Evolutionary conservation across 1,139 yeast genomes (phyloP).

Genomic region (Chernovozyma sophiae-reginae): DNA sequence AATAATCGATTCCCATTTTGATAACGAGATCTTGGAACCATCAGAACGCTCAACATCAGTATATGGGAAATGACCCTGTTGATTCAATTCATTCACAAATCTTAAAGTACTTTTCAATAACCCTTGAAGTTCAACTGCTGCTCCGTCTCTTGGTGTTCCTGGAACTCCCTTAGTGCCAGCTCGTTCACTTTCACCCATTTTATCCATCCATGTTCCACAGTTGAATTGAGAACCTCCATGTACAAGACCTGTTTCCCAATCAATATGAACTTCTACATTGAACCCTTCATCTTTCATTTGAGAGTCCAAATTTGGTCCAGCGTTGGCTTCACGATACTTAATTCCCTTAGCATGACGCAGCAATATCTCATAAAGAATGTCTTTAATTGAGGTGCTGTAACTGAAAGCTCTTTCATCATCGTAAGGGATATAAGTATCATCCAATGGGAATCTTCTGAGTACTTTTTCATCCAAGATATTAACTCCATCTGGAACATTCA

Average conservation of each 20-base stretch:
- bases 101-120: conserved; percentile 77
- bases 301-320: conserved; percentile 81
- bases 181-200: conserved; percentile 89
- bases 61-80: conserved; percentile 52
- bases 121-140: conserved; percentile 91
- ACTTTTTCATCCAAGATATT: conserved; percentile 67
- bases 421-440: conserved; percentile 69
- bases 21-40: conserved; percentile 50
- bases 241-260: conserved; percentile 84
- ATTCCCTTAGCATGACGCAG: conserved; percentile 86
- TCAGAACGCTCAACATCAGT: conserved; percentile 52
- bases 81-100: conserved; percentile 62
- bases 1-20: conserved; percentile 69
- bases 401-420: conserved; percentile 76
- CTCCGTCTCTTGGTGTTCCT: conserved; percentile 97
- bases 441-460: conserved; percentile 81
- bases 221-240: conserved; percentile 91
- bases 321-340: conserved; percentile 89
- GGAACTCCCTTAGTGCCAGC: conserved; percentile 89
- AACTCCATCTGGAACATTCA: conserved; percentile 64
- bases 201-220: conserved; percentile 99
- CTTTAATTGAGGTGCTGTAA: conserved; percentile 64
- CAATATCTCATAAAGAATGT: conserved; percentile 76
- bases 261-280: conserved; percentile 74
- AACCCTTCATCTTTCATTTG: conserved; percentile 94